Evolutionary conservation across 2,329 filamentous ascomycete genomes (phyloP), one percentile per base, ranked within the genome.

Genomic region (Celoporthe dispersa): DNA sequence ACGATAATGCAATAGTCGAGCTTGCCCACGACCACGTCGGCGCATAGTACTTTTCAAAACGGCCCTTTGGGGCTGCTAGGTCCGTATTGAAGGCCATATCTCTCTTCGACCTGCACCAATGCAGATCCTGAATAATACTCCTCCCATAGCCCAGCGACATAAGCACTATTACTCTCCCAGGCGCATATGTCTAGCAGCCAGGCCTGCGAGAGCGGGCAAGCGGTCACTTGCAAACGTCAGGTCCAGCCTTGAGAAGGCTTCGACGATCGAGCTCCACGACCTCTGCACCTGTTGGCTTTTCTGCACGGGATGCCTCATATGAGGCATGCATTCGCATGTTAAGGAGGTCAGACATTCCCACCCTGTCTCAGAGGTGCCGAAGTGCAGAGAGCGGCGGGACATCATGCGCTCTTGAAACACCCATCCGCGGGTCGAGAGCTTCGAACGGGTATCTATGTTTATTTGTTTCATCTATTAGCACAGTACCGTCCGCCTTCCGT

Each of bases 371-470:
- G 51, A 25, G 28, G 44, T 55, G 7, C 61, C 64, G 53, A 69
- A 69, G 53, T 64, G 62, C 37, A 69, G 53, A 8, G 64, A 51
- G 3, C 67, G 67, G 25, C 67, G 67, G 33, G 67, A 69, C n/a
- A 69, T 63, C 68, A 66, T 64, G 9, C 68, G 64, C 39, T 69
- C 68, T 44, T 69, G 68, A n/a, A 69, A 69, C 4, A 69, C 63
- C 68, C 68, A 69, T 1, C 62, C 63, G 19, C 68, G 63, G 51
- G 51, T 55, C 2, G 51, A 55, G 25, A 55, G 51, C 25, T 55
- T 55, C 0, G 51, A 55, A 3, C 25, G 51, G 51, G 25, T 55
- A 31, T 55, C 51, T 55, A 14, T 48, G 2, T n/a, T 12, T 12
- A 12, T 12, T 14, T 14, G 9, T 39, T 8, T 4, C 44, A 4